These are phyloP conservation scores for Casuarina equisetifolia DNA, from an alignment of 306 rosid genomes.

Conservation along the genomic window DNA sequence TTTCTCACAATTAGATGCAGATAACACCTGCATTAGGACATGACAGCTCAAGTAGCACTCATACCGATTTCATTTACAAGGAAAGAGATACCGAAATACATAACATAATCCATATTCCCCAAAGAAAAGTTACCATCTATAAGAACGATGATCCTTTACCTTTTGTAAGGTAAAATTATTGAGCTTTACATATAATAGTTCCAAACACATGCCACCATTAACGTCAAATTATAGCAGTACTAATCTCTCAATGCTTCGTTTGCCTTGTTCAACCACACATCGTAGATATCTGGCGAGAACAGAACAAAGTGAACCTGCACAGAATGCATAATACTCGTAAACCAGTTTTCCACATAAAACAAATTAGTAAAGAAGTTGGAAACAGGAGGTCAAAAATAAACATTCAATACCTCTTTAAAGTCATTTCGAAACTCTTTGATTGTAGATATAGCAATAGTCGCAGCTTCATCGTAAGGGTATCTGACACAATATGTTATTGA, in stretches of 20 bases:
- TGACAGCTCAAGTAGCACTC: too few species aligned
- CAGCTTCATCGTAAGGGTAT: slow-evolving; percentile 77
- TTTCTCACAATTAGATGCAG: too few species aligned
- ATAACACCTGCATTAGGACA: too few species aligned
- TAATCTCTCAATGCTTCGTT: slow-evolving; percentile 54
- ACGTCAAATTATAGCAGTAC: background rate
- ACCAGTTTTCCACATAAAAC: background rate
- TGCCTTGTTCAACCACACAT: slow-evolving; percentile 60
- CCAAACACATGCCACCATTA: background rate
- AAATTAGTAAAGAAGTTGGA: background rate
- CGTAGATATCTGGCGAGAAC: slow-evolving; percentile 52
- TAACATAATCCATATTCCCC: background rate
- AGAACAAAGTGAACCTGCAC: slow-evolving; percentile 82
- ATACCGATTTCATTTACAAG: too few species aligned
- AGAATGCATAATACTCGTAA: background rate
- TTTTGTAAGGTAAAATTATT: background rate
- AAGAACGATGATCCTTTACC: background rate
- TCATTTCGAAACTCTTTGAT: slow-evolving; percentile 57
- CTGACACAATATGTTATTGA: slow-evolving; percentile 38
- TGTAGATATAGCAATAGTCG: slow-evolving; percentile 66
- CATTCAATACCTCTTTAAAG: slow-evolving; percentile 65
- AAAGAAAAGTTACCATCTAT: slow-evolving; percentile 2
- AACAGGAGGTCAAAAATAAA: background rate
- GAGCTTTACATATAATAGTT: background rate
- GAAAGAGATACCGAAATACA: too few species aligned